A percentile compares a stretch with the other conserved stretches of the same genome.
Conservation (phyloP, 306 rosid genomes). For the Cicer arietinum region DNA sequence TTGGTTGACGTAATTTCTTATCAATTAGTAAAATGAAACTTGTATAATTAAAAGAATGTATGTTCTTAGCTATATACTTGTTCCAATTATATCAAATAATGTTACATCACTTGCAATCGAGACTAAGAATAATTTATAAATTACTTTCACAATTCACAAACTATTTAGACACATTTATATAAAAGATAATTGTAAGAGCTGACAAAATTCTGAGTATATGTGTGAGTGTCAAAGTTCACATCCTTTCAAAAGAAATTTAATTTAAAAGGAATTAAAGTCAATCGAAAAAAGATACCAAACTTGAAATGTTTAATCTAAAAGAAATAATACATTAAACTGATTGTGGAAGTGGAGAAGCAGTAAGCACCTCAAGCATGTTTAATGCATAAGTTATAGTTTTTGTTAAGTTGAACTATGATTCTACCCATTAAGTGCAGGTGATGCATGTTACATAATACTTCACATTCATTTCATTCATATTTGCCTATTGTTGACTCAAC, state of each 20-base stretch:
- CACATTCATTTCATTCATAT: slow-evolving; percentile 35
- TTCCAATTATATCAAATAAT: no score
- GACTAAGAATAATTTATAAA: no score
- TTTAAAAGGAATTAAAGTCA: slow-evolving; percentile 16
- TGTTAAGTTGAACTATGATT: slow-evolving; percentile 23
- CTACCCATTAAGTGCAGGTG: slow-evolving; percentile 9
- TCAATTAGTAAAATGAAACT: slow-evolving; percentile 30
- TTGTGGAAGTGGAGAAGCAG: not conserved
- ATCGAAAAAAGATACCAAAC: not conserved
- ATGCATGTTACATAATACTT: slow-evolving; percentile 39
- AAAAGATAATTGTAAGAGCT: no score
- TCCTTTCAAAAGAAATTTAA: not conserved
- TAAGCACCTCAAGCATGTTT: slow-evolving; percentile 31
- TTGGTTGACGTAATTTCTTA: not conserved
- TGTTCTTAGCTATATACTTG: slow-evolving; percentile 29
- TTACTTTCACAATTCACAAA: no score
- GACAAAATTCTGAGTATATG: not conserved
- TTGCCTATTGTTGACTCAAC: slow-evolving; percentile 33
- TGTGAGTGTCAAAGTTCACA: slow-evolving; percentile 22
- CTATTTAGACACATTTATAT: no score
- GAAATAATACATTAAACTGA: not conserved
- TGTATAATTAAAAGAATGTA: slow-evolving; percentile 39
- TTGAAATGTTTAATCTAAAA: not conserved
- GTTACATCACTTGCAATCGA: no score
- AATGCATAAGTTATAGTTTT: slow-evolving; percentile 25